Evolutionary conservation across 2,329 filamentous ascomycete genomes (phyloP), one percentile per base, ranked within the genome.

Genomic region (Apiospora saccharicola): DNA sequence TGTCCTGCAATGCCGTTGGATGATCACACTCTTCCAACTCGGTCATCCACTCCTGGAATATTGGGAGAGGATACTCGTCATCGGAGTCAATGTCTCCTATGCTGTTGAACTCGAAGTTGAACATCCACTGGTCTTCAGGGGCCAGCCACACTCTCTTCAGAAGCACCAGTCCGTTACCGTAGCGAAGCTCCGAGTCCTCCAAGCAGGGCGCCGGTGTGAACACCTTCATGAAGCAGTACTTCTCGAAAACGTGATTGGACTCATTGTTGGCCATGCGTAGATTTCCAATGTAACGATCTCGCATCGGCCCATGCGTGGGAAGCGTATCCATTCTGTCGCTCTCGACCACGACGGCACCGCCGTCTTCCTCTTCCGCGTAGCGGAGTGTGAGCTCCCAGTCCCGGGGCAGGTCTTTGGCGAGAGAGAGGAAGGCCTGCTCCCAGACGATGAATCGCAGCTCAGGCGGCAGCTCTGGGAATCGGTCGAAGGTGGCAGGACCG

Each of bases 81-180:
- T 34, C 13, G 26, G 26, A 2, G 26, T 30, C 26, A 30, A 30
- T 30, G 14, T 34, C 8, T 10, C 30, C 16, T n/a, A 57, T 7
- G 51, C 51, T 37, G 53, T 61, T 61, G 30, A 61, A 61, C 53
- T 61, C 53, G 16, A 61, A 61, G 30, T 61, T 61, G 53, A 61
- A 61, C 30, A 61, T 61, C 53, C 53, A 61, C 16, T 34, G 16
- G 22, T 61, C 53, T 12, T 37, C 53, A 37, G 53, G 53, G 19
- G 30, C 37, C 19, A 61, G 16, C 53, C 53, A 61, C 37, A 34
- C 30, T 19, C 16, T 37, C 53, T 7, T 26, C 30, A 37, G 4
- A 37, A 3, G 5, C 30, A 4, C 16, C 22, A 8, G 30, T 8
- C 19, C 53, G 16, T n/a, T 30, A 7, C 5, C n/a, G 12, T 61